These are phyloP conservation scores for Capsella bursapastoris DNA, from an alignment of 345 rosid species.

Conservation along the genomic window DNA sequence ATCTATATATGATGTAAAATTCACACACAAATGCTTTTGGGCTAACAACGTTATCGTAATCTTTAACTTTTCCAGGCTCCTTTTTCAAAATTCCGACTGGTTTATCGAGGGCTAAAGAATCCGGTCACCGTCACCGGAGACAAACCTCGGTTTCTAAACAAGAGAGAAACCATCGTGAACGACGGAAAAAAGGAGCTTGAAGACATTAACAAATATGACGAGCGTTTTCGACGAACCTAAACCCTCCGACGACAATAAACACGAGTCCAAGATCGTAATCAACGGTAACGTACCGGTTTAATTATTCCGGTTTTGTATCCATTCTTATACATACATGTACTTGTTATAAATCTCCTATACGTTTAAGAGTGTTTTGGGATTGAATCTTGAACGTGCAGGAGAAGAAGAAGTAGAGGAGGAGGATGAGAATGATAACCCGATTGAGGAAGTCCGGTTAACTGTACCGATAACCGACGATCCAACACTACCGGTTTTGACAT, in stretches of 20 bases:
- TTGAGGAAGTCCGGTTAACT: slow-evolving; percentile 63
- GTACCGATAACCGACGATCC: slow-evolving; percentile 64
- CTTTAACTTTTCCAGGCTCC: slow-evolving; percentile 27
- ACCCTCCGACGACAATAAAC: slow-evolving; percentile 24
- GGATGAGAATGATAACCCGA: slow-evolving; percentile 57
- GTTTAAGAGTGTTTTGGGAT: background rate
- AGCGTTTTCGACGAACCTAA: slow-evolving; percentile 35
- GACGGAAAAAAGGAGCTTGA: slow-evolving; percentile 38
- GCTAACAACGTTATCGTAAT: slow-evolving; percentile 36
- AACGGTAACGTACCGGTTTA: slow-evolving; percentile 33
- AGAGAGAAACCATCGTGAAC: slow-evolving; percentile 28
- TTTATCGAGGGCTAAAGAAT: slow-evolving; percentile 22
- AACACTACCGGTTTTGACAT: slow-evolving; percentile 50
- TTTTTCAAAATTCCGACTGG: slow-evolving; percentile 27
- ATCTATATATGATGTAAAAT: slow-evolving; percentile 9
- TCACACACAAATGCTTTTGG: slow-evolving; percentile 17
- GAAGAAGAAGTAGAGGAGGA: slow-evolving; percentile 40
- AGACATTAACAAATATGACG: slow-evolving; percentile 34
- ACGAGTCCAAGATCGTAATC: slow-evolving; percentile 41
- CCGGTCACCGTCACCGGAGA: slow-evolving; percentile 45
- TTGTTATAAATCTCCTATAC: too few relatives aligned
- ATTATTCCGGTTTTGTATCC: background rate
- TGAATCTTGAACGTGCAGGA: slow-evolving; percentile 15
- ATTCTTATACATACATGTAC: background rate
- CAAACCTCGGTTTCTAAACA: slow-evolving; percentile 8